Conservation (phyloP, 345 rosid species). For the Eutrema yunnanense region DNA sequence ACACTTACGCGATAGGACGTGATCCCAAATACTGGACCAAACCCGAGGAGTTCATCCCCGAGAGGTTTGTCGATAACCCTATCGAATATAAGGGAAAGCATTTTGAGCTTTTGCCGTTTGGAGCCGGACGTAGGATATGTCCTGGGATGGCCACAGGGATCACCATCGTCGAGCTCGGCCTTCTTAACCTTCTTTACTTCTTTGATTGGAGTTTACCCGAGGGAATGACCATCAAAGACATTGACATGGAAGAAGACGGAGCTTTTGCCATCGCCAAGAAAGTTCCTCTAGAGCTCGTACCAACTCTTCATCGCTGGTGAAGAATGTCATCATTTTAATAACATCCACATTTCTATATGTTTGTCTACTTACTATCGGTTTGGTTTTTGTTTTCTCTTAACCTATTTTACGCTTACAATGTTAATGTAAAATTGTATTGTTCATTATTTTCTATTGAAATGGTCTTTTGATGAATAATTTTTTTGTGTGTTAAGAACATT, state of each 20-base stretch:
- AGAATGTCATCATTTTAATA: background rate
- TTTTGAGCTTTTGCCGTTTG: conserved; percentile 51
- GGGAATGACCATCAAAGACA: conserved; percentile 13
- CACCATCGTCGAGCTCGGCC: conserved; percentile 20
- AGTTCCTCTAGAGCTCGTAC: conserved; percentile 8
- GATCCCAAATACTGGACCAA: conserved; percentile 43
- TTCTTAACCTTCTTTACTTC: conserved; percentile 31
- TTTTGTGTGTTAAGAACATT: background rate
- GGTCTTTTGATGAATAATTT: background rate
- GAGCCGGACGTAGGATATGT: conserved; percentile 31
- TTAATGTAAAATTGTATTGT: background rate
- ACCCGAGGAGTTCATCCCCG: conserved; percentile 40
- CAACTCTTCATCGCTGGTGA: conserved; percentile 19
- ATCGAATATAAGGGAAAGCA: conserved; percentile 40
- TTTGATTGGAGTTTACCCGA: conserved; percentile 22
- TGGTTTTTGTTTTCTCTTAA: background rate
- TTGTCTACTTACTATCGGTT: background rate
- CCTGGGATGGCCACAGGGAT: conserved; percentile 30
- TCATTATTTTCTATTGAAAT: background rate
- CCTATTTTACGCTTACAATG: background rate
- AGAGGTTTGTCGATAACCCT: conserved; percentile 39
- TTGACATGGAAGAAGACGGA: conserved; percentile 24
- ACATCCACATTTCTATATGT: background rate
- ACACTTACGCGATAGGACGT: conserved; percentile 46
- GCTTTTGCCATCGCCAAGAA: conserved; percentile 23